A percentile compares a stretch with the other conserved stretches of the same genome.
These are phyloP conservation scores for Thraustochytrium sp. DNA, from an alignment of 352 stramenopile species.

Conservation along the genomic window DNA sequence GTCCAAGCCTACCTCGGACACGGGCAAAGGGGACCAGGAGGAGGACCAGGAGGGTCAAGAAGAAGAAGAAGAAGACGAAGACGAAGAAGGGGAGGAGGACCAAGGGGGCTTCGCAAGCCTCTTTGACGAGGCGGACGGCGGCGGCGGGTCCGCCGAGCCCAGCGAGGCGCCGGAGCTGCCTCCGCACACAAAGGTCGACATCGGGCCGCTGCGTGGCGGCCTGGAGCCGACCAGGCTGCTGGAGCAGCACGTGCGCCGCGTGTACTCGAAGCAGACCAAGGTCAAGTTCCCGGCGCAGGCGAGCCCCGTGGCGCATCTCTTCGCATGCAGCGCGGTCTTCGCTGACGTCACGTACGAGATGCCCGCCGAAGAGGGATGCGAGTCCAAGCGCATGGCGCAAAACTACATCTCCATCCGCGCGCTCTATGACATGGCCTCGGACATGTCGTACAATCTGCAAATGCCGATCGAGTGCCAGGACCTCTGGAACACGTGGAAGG, in stretches of 20 bases:
- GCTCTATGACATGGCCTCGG: neutral
- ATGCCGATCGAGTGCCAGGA: neutral
- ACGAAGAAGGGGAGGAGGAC: neutral
- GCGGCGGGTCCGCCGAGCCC: neutral
- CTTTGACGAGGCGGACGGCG: neutral
- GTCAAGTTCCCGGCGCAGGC: neutral
- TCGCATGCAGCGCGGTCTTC: neutral
- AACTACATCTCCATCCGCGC: neutral
- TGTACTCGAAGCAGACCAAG: neutral
- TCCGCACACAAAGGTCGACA: neutral
- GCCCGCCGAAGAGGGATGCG: neutral
- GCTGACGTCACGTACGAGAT: neutral
- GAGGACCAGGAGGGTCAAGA: neutral
- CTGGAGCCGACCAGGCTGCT: constrained; percentile 1
- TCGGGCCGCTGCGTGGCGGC: neutral
- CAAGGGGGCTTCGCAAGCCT: neutral
- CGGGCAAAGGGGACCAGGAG: neutral
- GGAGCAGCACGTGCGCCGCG: constrained; percentile 6
- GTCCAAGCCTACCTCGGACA: neutral
- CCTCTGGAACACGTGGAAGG: neutral
- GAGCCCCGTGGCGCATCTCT: neutral
- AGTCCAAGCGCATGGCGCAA: neutral
- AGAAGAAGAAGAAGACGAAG: neutral
- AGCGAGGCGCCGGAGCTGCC: too few relatives aligned
- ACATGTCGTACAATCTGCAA: constrained; percentile 18